Evolutionary conservation across 192 early-diverging fungal species (phyloP).

Genomic region (Coemansia sp.): DNA sequence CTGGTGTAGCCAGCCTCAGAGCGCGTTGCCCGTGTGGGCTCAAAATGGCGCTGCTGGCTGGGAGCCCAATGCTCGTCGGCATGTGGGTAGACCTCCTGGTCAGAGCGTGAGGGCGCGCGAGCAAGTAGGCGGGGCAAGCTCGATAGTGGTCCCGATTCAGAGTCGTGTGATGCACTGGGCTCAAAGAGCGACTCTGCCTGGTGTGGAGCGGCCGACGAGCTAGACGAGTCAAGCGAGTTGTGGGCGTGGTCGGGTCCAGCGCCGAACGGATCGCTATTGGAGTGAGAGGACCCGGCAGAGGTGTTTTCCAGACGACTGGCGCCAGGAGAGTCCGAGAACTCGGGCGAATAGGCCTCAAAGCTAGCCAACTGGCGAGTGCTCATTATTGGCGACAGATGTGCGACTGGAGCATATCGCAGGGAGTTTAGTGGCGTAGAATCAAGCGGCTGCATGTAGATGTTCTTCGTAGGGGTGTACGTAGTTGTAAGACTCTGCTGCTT

Average conservation of each 20-base stretch:
- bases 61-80: constrained; percentile 13
- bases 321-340: constrained; percentile 21
- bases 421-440: constrained; percentile 1
- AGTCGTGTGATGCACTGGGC: constrained; percentile 20
- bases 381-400: constrained; percentile 7
- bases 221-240: constrained; percentile 8
- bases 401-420: background rate
- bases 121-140: constrained; percentile 23
- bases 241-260: background rate
- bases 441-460: constrained; percentile 42
- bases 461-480: constrained; percentile 27
- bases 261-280: background rate
- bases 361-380: constrained; percentile 4
- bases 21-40: constrained; percentile 9
- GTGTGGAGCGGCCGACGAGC: constrained; percentile 20
- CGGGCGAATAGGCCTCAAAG: constrained; percentile 40
- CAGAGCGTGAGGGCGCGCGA: background rate
- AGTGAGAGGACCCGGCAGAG: constrained; percentile 1
- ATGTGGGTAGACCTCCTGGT: constrained; percentile 9
- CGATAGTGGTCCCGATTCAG: constrained; percentile 28
- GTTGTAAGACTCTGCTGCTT: constrained; percentile 4
- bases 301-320: background rate
- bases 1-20: constrained; percentile 4
- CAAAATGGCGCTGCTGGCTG: constrained; percentile 6
- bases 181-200: constrained; percentile 30